Evolutionary conservation across 345 rosid genomes (phyloP), one percentile per base, ranked within the genome.

Genomic region (Stellera chamaejasme): DNA sequence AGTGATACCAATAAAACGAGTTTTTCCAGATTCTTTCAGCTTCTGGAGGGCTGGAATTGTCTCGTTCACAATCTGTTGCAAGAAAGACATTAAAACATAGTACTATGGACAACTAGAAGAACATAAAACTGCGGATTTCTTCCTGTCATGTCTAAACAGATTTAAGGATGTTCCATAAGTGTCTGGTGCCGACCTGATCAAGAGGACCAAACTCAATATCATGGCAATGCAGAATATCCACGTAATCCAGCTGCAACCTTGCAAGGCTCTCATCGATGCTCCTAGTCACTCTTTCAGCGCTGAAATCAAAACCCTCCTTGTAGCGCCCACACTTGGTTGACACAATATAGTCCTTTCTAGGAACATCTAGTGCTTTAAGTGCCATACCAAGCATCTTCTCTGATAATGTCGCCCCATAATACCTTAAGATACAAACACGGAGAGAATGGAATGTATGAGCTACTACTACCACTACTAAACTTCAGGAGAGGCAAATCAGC

Each of bases 311-410:
- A 50, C 99, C 95, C 63, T 84, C 86, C 16, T 13, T 15, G 28
- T 92, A 92, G 50, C 97, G 66, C 14, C 97, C 99, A 67, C 94
- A 92, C 52, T 89, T 86, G 3, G 96, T 92, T 0, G 99, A 86
- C 41, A 92, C 96, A 49, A 92, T 66, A 58, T 86, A 89, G 51
- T 84, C 82, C 52, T 69, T 65, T 74, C 97, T 81, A 0, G 89
- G 91, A 28, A 69, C 82, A 42, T 85, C 87, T 25, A 83, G 65
- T 60, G 96, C 87, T 74, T 84, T 88, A 3, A 93, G 81, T 42
- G 74, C 84, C 79, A 69, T 78, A 19, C 97, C 97, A 55, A 93
- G 99, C 94, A 87, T 75, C 75, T 78, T 93, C 80, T 93, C 97
- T 0, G 96, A 87, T 42, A 93, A 77, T 16, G 99, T 87, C 52